These are phyloP conservation scores for Saraca asoca DNA, from an alignment of 331 rosid species.

Conservation along the genomic window DNA sequence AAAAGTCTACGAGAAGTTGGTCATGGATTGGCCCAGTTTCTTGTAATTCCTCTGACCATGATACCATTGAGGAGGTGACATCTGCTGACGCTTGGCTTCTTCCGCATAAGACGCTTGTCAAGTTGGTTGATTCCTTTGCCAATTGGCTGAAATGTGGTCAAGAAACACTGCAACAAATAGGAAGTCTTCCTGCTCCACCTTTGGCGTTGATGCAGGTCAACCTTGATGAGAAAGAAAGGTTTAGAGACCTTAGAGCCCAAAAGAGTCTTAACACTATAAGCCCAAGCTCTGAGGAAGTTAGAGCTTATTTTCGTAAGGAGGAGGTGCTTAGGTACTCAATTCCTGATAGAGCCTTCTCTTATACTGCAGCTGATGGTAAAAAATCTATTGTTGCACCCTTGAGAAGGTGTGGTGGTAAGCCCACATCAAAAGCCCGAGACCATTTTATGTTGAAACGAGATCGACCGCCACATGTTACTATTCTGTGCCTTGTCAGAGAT, in stretches of 20 bases:
- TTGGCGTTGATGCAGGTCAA: constrained; percentile 87
- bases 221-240: constrained; percentile 96
- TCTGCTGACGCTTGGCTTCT: constrained; percentile 95
- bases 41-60: constrained; percentile 56
- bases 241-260: constrained; percentile 94
- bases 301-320: constrained; percentile 86
- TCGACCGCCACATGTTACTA: constrained; percentile 97
- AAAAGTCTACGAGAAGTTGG: constrained; percentile 82
- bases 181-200: constrained; percentile 97
- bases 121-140: constrained; percentile 95
- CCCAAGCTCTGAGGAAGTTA: constrained; percentile 90
- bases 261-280: constrained; percentile 93
- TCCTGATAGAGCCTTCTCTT: constrained; percentile 95
- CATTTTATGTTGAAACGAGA: constrained; percentile 98
- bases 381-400: constrained; percentile 97
- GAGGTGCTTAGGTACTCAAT: constrained; percentile 95
- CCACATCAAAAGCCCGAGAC: constrained; percentile 97
- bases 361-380: constrained; percentile 97
- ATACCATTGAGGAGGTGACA: constrained; percentile 68
- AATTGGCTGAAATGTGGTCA: constrained; percentile 99
- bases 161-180: constrained; percentile 94
- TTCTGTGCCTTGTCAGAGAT: constrained; percentile 98
- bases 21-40: constrained; percentile 84
- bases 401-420: constrained; percentile 99
- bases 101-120: constrained; percentile 93